A percentile compares a stretch with the other conserved stretches of the same genome.
Conservation (phyloP, 2,329 filamentous ascomycete species). For the Bipolaris zeicola region DNA sequence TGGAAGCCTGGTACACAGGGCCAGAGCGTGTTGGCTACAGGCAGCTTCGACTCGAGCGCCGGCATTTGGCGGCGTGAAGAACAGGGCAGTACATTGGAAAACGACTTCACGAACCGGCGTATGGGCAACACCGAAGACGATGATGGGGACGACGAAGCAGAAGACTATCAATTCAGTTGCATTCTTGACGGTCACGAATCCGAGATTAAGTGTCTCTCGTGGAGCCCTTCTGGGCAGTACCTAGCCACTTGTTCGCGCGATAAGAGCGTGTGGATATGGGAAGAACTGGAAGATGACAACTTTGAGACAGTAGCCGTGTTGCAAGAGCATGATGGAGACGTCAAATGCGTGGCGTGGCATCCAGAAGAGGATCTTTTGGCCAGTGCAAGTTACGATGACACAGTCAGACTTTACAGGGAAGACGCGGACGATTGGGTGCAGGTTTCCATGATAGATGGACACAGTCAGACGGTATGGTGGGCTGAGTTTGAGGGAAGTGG, state of each 20-base stretch:
- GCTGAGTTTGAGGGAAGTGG: slow-evolving; percentile 67
- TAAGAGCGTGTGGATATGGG: slow-evolving; percentile 98
- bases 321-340: slow-evolving; percentile 92
- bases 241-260: slow-evolving; percentile 91
- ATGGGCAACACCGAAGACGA: slow-evolving; percentile 42
- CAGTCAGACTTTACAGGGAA: slow-evolving; percentile 85
- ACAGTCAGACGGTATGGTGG: slow-evolving; percentile 88
- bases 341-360: slow-evolving; percentile 94
- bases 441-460: slow-evolving; percentile 78
- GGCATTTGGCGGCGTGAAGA: slow-evolving; percentile 73
- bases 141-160: slow-evolving; percentile 64
- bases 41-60: slow-evolving; percentile 90
- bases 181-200: slow-evolving; percentile 94
- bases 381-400: slow-evolving; percentile 93
- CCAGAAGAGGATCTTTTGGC: slow-evolving; percentile 79
- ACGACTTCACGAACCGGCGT: slow-evolving; percentile 31
- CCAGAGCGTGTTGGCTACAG: slow-evolving; percentile 80
- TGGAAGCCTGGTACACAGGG: slow-evolving; percentile 77
- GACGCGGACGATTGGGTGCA: slow-evolving; percentile 95
- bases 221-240: slow-evolving; percentile 74
- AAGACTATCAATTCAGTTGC: slow-evolving; percentile 91
- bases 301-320: slow-evolving; percentile 96
- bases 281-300: slow-evolving; percentile 92
- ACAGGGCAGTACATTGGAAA: slow-evolving; percentile 58
- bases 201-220: slow-evolving; percentile 83